Evolutionary conservation across 768 basidiomycete species (phyloP).

Genomic region (Suillus weaverae): DNA sequence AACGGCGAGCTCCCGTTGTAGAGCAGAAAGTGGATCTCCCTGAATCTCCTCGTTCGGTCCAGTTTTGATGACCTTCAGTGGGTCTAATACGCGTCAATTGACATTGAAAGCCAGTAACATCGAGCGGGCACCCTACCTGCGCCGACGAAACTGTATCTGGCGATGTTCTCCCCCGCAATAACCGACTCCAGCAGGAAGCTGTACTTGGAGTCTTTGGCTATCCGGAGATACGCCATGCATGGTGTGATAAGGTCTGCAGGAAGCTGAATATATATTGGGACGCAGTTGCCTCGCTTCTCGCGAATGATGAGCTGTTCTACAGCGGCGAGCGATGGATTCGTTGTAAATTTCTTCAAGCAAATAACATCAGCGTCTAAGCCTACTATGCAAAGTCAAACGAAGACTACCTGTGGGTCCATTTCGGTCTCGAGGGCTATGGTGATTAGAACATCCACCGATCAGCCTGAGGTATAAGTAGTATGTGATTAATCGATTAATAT

Average conservation of each 20-base stretch:
- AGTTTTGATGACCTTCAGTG: constrained; percentile 87
- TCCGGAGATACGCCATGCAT: constrained; percentile 92
- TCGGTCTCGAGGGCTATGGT: neutral
- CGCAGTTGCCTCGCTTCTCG: constrained; percentile 87
- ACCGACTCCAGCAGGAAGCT: constrained; percentile 96
- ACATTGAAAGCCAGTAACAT: constrained; percentile 2
- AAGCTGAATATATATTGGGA: constrained; percentile 89
- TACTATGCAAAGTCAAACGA: neutral
- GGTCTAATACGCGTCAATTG: constrained; percentile 54
- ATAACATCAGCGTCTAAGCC: neutral
- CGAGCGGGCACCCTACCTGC: constrained; percentile 59
- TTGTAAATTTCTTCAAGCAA: constrained; percentile 56
- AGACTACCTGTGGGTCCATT: constrained; percentile 29
- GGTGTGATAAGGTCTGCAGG: constrained; percentile 97
- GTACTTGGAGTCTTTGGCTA: constrained; percentile 90
- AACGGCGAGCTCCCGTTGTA: constrained; percentile 83
- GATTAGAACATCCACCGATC: neutral
- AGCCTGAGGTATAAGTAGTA: neutral
- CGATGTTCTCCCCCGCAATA: constrained; percentile 84
- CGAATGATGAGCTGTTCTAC: constrained; percentile 77
- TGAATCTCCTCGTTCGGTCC: constrained; percentile 79
- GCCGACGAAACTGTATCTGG: constrained; percentile 95
- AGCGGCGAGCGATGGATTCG: constrained; percentile 68
- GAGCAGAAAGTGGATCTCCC: constrained; percentile 83
- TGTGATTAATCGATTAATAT: neutral